Evolutionary conservation across 2,329 filamentous ascomycete species (phyloP).

Genomic region (Colletotrichum tabaci): DNA sequence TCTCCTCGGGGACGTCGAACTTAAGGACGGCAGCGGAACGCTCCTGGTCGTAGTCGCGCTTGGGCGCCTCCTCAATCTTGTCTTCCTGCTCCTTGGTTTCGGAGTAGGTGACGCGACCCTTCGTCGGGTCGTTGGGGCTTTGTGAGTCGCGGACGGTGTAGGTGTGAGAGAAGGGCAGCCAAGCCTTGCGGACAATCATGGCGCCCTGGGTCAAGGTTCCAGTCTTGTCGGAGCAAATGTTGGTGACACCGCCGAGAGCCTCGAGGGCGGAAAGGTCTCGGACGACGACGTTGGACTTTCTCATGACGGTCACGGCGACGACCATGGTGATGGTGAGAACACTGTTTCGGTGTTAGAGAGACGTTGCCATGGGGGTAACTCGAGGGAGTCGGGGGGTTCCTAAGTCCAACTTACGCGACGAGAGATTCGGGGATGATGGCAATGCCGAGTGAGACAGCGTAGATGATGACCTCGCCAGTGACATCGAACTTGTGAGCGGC

Average conservation of each 20-base stretch:
- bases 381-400: neutral
- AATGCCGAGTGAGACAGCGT: conserved; percentile 71
- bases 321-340: conserved; percentile 81
- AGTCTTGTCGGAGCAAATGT: conserved; percentile 83
- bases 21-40: conserved; percentile 72
- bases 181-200: conserved; percentile 79
- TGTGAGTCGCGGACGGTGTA: conserved; percentile 75
- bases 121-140: conserved; percentile 73
- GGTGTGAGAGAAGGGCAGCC: conserved; percentile 71
- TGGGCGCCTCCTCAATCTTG: conserved; percentile 53
- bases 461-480: conserved; percentile 69
- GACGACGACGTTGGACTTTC: conserved; percentile 75
- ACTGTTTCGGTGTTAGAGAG: conserved; percentile 47
- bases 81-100: conserved; percentile 50
- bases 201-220: conserved; percentile 78
- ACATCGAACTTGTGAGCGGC: conserved; percentile 69
- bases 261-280: conserved; percentile 78
- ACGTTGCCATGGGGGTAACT: neutral
- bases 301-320: conserved; percentile 75
- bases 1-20: conserved; percentile 74
- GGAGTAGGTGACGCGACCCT: conserved; percentile 67
- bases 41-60: conserved; percentile 72
- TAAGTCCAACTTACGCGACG: conserved; percentile 65
- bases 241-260: conserved; percentile 78
- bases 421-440: conserved; percentile 76